Conservation (phyloP, 345 rosid genomes). For the Hypericum perforatum region DNA sequence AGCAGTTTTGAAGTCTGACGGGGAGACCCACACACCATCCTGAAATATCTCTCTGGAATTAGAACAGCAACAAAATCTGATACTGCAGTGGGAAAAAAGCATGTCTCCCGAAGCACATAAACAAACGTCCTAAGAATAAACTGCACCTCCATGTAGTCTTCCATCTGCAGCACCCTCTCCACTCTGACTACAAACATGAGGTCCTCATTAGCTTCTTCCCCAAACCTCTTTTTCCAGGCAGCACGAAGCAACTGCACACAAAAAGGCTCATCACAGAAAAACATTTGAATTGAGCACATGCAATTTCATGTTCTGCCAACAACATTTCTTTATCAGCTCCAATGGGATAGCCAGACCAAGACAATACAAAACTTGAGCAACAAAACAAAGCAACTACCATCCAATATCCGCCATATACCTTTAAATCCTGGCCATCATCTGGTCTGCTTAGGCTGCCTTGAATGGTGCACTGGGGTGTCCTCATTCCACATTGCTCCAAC, state of each 20-base stretch:
- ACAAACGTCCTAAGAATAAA: background rate
- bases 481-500: conserved; percentile 74
- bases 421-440: conserved; percentile 31
- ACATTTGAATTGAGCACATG: background rate
- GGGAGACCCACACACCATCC: conserved; percentile 78
- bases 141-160: conserved; percentile 78
- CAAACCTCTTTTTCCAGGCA: conserved; percentile 73
- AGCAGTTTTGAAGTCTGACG: conserved; percentile 59
- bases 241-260: conserved; percentile 43
- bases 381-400: background rate
- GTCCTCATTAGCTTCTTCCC: conserved; percentile 48
- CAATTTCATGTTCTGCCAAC: background rate
- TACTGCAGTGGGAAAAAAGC: background rate
- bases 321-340: background rate
- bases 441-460: conserved; percentile 69
- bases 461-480: conserved; percentile 86
- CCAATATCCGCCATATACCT: conserved; percentile 29
- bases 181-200: conserved; percentile 45
- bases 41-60: conserved; percentile 19
- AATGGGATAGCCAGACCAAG: too few relatives aligned
- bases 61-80: background rate
- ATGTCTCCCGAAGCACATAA: background rate
- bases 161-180: conserved; percentile 77
- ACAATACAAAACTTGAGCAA: background rate
- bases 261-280: background rate